These are phyloP conservation scores for Alisma plantagoaquatica DNA, from an alignment of 106 monocot species.

Conservation along the genomic window DNA sequence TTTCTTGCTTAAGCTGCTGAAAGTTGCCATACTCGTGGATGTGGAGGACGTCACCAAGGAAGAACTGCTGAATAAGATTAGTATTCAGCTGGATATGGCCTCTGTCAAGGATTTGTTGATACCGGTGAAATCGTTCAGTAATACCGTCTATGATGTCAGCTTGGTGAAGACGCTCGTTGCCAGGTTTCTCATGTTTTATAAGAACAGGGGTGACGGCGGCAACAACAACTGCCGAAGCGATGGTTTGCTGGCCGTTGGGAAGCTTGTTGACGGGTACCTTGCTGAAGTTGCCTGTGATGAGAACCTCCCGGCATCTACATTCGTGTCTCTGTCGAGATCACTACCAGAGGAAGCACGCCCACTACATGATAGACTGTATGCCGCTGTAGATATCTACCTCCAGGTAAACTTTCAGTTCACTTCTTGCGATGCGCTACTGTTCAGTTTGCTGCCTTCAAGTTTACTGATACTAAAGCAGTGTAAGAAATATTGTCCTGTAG, in stretches of 20 bases:
- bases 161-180: conserved; percentile 50
- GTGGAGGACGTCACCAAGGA: conserved; percentile 48
- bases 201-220: conserved; percentile 11
- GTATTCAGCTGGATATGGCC: conserved; percentile 56
- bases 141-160: conserved; percentile 39
- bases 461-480: too few relatives aligned
- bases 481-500: too few relatives aligned
- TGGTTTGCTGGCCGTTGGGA: conserved; percentile 40
- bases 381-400: conserved; percentile 67
- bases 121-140: conserved; percentile 20
- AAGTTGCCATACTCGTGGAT: conserved; percentile 55
- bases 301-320: conserved; percentile 45
- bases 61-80: conserved; percentile 48
- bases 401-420: conserved; percentile 56
- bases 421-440: too few relatives aligned
- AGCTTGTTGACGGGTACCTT: conserved; percentile 64
- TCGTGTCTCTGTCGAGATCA: conserved; percentile 34
- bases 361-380: conserved; percentile 62
- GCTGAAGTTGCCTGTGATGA: conserved; percentile 60
- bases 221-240: conserved; percentile 2
- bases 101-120: conserved; percentile 70
- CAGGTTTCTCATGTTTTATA: conserved; percentile 38
- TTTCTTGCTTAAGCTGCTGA: conserved; percentile 66
- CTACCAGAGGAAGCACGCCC: conserved; percentile 46
- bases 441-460: too few relatives aligned